Conservation (phyloP, 129 eudicot species). For the Lonicera japonica region DNA sequence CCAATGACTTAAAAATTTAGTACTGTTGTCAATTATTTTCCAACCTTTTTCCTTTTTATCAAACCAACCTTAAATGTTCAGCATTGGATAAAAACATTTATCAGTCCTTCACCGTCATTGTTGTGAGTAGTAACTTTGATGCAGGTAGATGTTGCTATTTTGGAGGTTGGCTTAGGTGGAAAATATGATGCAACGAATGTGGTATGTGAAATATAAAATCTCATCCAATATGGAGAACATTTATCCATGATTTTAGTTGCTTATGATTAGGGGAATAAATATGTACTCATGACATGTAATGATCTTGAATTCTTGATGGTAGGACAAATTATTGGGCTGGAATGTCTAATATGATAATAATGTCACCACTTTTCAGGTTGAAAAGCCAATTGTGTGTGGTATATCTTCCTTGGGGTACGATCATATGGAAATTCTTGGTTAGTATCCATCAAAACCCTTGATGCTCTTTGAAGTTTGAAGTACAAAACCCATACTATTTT, state of each 20-base stretch:
- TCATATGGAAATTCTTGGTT: slow-evolving; percentile 96
- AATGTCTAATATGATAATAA: slow-evolving; percentile 2
- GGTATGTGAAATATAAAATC: slow-evolving; percentile 36
- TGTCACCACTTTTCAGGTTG: slow-evolving; percentile 49
- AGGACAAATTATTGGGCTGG: not conserved
- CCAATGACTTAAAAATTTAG: too few relatives aligned
- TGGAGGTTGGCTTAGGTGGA: slow-evolving; percentile 98
- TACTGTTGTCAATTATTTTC: too few relatives aligned
- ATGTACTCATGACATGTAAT: not conserved
- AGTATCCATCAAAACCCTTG: slow-evolving; percentile 21
- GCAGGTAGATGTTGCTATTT: slow-evolving; percentile 90
- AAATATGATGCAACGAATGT: slow-evolving; percentile 90
- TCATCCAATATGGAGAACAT: not conserved
- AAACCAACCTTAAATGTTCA: too few relatives aligned
- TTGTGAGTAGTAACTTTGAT: not conserved
- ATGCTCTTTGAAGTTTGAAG: too few relatives aligned
- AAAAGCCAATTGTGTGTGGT: slow-evolving; percentile 84
- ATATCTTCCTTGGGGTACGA: slow-evolving; percentile 96
- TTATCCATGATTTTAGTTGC: slow-evolving; percentile 4
- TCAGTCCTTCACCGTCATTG: not conserved
- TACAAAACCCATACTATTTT: not conserved
- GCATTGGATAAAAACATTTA: too few relatives aligned
- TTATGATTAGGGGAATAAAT: not conserved
- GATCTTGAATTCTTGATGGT: slow-evolving; percentile 1
- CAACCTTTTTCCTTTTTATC: too few relatives aligned